Evolutionary conservation across 2,329 filamentous ascomycete species (phyloP), one percentile per base, ranked within the genome.

Genomic region (Pseudogymnoascus sp.): DNA sequence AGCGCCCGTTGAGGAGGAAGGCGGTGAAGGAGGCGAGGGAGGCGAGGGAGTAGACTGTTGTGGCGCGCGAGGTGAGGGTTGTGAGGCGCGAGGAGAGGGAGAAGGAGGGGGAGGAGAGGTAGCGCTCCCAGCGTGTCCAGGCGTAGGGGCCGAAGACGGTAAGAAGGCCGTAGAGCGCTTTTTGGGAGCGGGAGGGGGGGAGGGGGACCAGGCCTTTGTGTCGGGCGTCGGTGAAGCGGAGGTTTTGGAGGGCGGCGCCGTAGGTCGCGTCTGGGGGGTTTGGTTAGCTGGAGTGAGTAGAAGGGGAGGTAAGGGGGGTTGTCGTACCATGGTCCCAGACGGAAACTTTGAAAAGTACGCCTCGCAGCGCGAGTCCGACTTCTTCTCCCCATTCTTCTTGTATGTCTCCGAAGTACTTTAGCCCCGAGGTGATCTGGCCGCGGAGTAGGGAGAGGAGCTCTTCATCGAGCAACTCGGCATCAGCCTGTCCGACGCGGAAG

Each of bases 401-500:
- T 48, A 96, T 76, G 13, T 80, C 87, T 55, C 88, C 87, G 67
- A 92, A 88, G 73, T 96, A 94, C 72, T 92, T 95, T 63, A 97
- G 78, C 10, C 87, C 94, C 67, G 97, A 91, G 67, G 86, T 88
- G 33, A 94, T 90, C 75, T 99, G 93, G 5, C 83, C 85, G 72
- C 89, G 92, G 63, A 99, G 79, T 66, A 97, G 81, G n/a, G 85
- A 84, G 25, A 97, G 80, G 52, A 99, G 80, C 77, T 97, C 94
- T 72, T 96, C 91, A 74, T 99, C 94, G 15, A 99, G 82, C 59
- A 99, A 80, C 74, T 97, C 94, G 37, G 94, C 92, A 74, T 99
- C 94, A 45, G 97, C 90, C 76, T 99, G 94, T 29, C 93, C 92
- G 29, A 99, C 94, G 61, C 94, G 87, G 73, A 96, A 97, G 9